Base-by-base conservation (phyloP, 228 moss, liverwort and hornwort species). In the Sphagnum fallax region DNA sequence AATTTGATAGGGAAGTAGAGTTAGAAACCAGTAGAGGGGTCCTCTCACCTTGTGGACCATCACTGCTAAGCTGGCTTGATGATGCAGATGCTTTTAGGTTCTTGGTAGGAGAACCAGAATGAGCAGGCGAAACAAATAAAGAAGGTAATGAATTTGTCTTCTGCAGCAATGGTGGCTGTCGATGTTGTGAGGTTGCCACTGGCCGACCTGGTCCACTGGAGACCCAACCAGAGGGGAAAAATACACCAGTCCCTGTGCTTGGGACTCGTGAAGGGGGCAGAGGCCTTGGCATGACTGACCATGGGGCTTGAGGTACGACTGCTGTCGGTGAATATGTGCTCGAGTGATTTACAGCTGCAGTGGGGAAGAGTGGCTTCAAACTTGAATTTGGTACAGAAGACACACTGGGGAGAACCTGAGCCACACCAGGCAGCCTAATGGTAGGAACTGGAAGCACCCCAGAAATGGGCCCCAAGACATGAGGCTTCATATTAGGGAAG, bases 131-230 rank as follows among this genome's bases (percentile, higher is more conserved):
- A 53, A 77, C 77, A 6, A 87, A 87, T 5, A 81, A 84, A 16
- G 87, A 81, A 53, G 87, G 87, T 49, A 84, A 81, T 15, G 87
- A 87, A 59, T 73, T 80, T 6, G 87, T 87, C 66, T 87, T 87
- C 50, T 87, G 87, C 6, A 87, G 77, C 53, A 86, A 52, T 7
- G 87, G 78, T 51, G 83, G 71, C 49, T 79, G 81, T 16, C 78
- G 69, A 65, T 81, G 76, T 49, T 75, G 81, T 4, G 73, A 69
- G 62, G 81, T 48, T 52, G 67, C 73, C 14, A 75, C 76, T 57
- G 84, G 87, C 81, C 87, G 81, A 12, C 87, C 84, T n/a, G 87
- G 87, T 50, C 83, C 83, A 62, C 79, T 84, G 10, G 87, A 81
- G 60, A 81, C 70, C 48, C 87, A 79, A 70, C 84, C 66, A 47